Percentiles rank a stretch among this genome's conserved stretches.
phyloP scores from a whole-genome alignment of 2,329 filamentous ascomycete species.

The Rhynchosporium secalis region DNA sequence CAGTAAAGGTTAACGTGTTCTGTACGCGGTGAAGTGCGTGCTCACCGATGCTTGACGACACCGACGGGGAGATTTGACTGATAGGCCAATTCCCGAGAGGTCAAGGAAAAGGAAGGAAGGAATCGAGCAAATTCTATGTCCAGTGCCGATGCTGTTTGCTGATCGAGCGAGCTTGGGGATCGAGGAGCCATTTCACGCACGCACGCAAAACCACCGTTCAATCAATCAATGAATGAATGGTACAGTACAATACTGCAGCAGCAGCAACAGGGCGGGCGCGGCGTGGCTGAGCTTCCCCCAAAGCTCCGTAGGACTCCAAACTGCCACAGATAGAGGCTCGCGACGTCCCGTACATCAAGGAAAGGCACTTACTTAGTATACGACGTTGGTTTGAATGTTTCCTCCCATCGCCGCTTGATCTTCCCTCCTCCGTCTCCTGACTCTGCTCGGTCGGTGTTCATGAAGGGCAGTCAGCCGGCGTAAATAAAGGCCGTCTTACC shows the following conservation, averaged over 20 bases:
- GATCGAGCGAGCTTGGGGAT: too few species aligned
- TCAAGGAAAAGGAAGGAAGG: too few species aligned
- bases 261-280: too few species aligned
- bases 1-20: background rate
- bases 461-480: background rate
- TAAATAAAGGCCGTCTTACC: conserved; percentile 13
- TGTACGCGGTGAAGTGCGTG: conserved; percentile 7
- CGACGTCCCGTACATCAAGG: too few species aligned
- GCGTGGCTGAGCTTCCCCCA: too few species aligned
- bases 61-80: background rate
- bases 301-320: background rate
- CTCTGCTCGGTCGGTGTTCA: background rate
- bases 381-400: background rate
- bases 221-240: too few species aligned
- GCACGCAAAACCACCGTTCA: too few species aligned
- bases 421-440: background rate
- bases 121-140: background rate
- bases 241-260: too few species aligned
- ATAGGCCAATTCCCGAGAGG: background rate
- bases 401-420: background rate
- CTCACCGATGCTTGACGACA: background rate
- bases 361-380: too few species aligned
- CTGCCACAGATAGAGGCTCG: background rate
- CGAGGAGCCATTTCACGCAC: too few species aligned
- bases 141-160: too few species aligned